phyloP scores from a whole-genome alignment of 1,284 basidiomycete genomes.

The Ganoderma boninense region DNA sequence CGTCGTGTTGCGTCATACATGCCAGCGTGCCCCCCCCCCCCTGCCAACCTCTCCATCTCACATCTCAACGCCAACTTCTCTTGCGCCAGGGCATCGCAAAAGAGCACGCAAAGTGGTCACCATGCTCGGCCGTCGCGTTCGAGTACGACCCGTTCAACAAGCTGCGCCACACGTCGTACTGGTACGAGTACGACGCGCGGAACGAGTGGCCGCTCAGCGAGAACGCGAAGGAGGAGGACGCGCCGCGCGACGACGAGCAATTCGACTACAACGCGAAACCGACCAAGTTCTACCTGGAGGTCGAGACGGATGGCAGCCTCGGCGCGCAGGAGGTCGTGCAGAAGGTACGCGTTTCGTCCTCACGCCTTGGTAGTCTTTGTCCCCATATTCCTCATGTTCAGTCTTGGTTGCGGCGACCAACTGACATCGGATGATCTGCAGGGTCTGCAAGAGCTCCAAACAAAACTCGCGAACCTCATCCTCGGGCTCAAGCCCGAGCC shows the following conservation, averaged over 20 bases:
- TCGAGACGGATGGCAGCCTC: conserved; percentile 91
- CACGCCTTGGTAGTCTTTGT: not conserved
- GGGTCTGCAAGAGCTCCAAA: conserved; percentile 84
- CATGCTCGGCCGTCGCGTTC: conserved; percentile 93
- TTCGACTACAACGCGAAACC: conserved; percentile 92
- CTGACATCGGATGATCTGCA: conserved; percentile 41
- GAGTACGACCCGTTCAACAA: conserved; percentile 99
- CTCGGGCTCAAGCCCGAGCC: conserved; percentile 73
- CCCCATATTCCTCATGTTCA: not conserved
- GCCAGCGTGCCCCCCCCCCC: not conserved
- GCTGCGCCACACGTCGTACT: conserved; percentile 94
- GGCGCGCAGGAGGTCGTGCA: conserved; percentile 90
- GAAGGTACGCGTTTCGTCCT: conserved; percentile 58
- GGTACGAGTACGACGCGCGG: conserved; percentile 87
- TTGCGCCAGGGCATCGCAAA: conserved; percentile 88
- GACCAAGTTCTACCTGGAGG: conserved; percentile 89
- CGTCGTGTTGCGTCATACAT: conserved; percentile 22
- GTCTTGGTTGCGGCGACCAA: not conserved
- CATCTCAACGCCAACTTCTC: too few relatives aligned
- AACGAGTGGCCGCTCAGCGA: conserved; percentile 86
- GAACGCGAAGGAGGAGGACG: conserved; percentile 86
- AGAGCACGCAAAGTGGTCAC: conserved; percentile 99
- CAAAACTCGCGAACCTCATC: conserved; percentile 84
- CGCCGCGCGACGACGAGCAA: conserved; percentile 78
- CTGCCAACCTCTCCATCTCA: conserved; percentile 11